Conservation (phyloP, 139 green algal genomes). For the Closterium sp. region DNA sequence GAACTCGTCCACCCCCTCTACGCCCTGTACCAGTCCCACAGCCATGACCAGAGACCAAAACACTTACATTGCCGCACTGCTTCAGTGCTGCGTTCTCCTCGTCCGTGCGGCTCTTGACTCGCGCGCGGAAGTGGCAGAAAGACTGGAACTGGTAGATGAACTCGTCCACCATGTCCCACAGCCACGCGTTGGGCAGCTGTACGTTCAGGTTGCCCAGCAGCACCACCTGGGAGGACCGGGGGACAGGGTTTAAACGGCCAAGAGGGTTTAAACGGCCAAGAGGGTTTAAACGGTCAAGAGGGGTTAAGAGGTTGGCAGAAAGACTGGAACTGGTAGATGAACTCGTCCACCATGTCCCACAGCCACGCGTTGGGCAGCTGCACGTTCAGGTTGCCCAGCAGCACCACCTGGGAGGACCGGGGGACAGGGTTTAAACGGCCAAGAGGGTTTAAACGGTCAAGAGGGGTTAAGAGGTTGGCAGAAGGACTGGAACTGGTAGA, state of each 20-base stretch:
- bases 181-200: conserved; percentile 94
- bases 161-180: conserved; percentile 99
- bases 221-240: conserved; percentile 65
- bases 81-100: conserved; percentile 78
- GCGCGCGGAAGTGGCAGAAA: conserved; percentile 82
- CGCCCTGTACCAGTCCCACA: too few species aligned
- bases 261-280: too few species aligned
- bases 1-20: too few species aligned
- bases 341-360: conserved; percentile 99
- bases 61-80: conserved; percentile 67
- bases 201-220: conserved; percentile 94
- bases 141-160: conserved; percentile 98
- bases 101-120: conserved; percentile 63
- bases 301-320: conserved; percentile 72
- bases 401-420: conserved; percentile 62
- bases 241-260: conserved; percentile 51
- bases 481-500: conserved; percentile 97
- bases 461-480: conserved; percentile 51
- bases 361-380: conserved; percentile 94
- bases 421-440: background rate
- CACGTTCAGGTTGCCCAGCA: conserved; percentile 94
- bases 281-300: conserved; percentile 57
- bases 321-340: conserved; percentile 96
- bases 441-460: background rate
- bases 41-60: too few species aligned